Base-by-base conservation (phyloP, 768 basidiomycete genomes). In the Saitozyma podzolica region DNA sequence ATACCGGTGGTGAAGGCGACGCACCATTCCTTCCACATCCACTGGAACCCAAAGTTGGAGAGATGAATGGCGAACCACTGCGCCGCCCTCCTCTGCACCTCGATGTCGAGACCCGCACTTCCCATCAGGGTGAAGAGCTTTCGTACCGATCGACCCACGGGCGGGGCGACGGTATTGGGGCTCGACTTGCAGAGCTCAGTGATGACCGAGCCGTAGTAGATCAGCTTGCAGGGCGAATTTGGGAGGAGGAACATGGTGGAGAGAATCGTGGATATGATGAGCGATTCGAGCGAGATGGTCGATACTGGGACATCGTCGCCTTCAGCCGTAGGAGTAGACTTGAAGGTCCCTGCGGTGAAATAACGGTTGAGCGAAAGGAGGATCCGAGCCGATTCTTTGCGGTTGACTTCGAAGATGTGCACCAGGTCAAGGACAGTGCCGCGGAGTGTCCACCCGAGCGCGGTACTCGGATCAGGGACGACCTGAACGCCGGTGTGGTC, bases 21-120 rank as follows among this genome's bases (percentile, higher is more conserved):
- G 50, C 56, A 93, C 95, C 96, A 99, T 84, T 98, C 96, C 73
- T 92, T 94, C 96, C 96, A 99, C 13, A 96, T 92, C 96, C 96
- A 98, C 72, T 89, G 87, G 81, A 97, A 99, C 29, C 88, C 89
- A 78, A 97, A 99, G 80, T 99, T 99, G 68, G 91, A 94, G 87
- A 99, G 89, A 73, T 99, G 96, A 2, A 90, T 84, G 2, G 91
- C 85, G 69, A 98, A 96, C 96, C 96, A 99, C 63, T 97, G 93
- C 0, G 90, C 87, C 62, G 93, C 90, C 40, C 91, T 83, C 53
- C 88, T 85, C 1, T 88, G 83, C 56, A 91, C 82, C 64, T 95
- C 94, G 8, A 90, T 86, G 65, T 97, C 95, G 40, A 98, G 82
- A 0, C 91, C 92, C 45, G 91, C 89, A 7, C 29, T 61, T 0